phyloP scores from a whole-genome alignment of 169 alveolate species.

The Plasmodium gaboni region DNA sequence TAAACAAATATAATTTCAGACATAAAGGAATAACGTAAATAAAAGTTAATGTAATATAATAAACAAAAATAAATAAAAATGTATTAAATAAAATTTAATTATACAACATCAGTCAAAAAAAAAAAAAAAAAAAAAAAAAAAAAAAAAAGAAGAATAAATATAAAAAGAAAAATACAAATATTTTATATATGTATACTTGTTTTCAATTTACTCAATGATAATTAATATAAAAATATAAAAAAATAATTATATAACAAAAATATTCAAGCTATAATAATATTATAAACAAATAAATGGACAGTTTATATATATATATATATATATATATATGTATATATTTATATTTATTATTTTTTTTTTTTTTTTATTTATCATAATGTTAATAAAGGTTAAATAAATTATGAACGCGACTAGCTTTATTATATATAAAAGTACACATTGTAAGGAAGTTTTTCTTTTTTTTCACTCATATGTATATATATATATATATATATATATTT shows the following conservation, averaged over 20 bases:
- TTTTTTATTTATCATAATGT: neutral
- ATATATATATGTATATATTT: slow-evolving; percentile 12
- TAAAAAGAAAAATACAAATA: neutral
- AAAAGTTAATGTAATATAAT: neutral
- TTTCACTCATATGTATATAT: neutral
- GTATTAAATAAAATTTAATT: neutral
- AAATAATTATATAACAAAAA: no score
- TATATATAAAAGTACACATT: slow-evolving; percentile 16
- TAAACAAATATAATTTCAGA: slow-evolving; percentile 10
- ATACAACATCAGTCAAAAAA: slow-evolving; percentile 19
- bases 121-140: slow-evolving; percentile 24
- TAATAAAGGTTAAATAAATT: slow-evolving; percentile 17
- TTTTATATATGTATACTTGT: no score
- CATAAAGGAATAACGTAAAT: no score
- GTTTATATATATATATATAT: neutral
- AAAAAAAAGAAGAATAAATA: neutral
- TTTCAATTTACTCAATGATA: no score
- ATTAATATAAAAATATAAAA: no score
- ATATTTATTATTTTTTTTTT: slow-evolving; percentile 3
- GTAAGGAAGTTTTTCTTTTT: slow-evolving; percentile 20
- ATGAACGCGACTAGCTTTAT: slow-evolving; percentile 17
- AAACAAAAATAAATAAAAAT: slow-evolving; percentile 21
- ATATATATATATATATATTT: slow-evolving; percentile 9
- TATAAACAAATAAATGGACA: no score
- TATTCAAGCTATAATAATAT: no score